Conservation (phyloP, 2,329 filamentous ascomycete species). For the Aspergillus sojae region DNA sequence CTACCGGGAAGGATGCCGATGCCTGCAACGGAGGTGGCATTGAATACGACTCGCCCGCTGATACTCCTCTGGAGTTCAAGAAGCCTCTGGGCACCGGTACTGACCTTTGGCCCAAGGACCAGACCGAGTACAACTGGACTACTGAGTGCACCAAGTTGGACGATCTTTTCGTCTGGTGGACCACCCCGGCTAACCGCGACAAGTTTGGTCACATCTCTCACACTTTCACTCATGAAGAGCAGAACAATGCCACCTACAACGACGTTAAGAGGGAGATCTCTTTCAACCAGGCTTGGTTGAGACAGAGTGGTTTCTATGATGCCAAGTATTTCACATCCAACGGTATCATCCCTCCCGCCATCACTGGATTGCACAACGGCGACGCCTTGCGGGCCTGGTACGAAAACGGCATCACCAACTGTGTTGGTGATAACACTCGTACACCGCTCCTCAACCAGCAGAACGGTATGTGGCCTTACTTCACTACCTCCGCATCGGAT, state of each 20-base stretch:
- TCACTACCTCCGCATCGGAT: conserved; percentile 54
- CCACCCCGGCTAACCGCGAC: conserved; percentile 53
- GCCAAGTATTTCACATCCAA: conserved; percentile 54
- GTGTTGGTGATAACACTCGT: conserved; percentile 67
- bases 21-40: conserved; percentile 44
- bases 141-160: conserved; percentile 54
- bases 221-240: conserved; percentile 62
- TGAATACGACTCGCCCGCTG: conserved; percentile 49
- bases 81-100: conserved; percentile 56
- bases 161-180: conserved; percentile 58
- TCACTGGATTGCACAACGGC: conserved; percentile 66
- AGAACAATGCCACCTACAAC: conserved; percentile 63
- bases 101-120: conserved; percentile 52
- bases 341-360: conserved; percentile 64
- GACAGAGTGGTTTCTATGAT: conserved; percentile 53
- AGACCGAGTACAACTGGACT: conserved; percentile 53
- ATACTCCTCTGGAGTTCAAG: conserved; percentile 52
- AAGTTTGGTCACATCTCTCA: conserved; percentile 63
- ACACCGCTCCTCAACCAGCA: conserved; percentile 55
- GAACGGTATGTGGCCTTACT: conserved; percentile 59
- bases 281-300: conserved; percentile 63
- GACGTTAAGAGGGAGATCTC: conserved; percentile 61
- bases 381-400: conserved; percentile 63
- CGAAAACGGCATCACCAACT: conserved; percentile 61
- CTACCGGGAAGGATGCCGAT: conserved; percentile 22